Conservation (phyloP, 768 basidiomycete species). For the Botryobasidium botryosum region DNA sequence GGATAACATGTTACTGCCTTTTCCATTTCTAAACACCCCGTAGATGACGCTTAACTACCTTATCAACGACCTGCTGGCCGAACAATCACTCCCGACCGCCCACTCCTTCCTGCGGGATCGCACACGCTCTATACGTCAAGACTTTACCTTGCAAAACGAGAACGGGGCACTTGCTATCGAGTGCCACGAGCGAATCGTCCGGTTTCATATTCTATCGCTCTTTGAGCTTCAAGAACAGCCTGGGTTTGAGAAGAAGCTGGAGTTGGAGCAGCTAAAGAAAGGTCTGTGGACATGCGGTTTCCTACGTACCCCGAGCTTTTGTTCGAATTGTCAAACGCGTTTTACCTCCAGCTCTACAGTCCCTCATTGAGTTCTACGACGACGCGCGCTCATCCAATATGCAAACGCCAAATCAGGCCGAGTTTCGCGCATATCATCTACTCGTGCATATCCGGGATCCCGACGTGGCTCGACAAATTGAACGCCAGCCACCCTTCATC, state of each 20-base stretch:
- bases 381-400: constrained; percentile 51
- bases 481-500: constrained; percentile 40
- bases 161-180: constrained; percentile 64
- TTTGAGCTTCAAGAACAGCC: constrained; percentile 27
- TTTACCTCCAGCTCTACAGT: constrained; percentile 55
- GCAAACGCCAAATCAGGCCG: constrained; percentile 64
- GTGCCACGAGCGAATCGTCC: constrained; percentile 83
- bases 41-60: constrained; percentile 86
- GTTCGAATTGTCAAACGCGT: no score
- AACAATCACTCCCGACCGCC: constrained; percentile 49
- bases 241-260: constrained; percentile 25
- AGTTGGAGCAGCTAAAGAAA: constrained; percentile 83
- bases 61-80: constrained; percentile 61
- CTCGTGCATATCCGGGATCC: constrained; percentile 83
- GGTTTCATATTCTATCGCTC: constrained; percentile 79
- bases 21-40: constrained; percentile 1
- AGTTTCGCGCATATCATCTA: constrained; percentile 92
- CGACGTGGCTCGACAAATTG: constrained; percentile 47
- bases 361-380: constrained; percentile 83
- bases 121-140: constrained; percentile 74
- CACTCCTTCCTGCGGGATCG: constrained; percentile 85
- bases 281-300: constrained; percentile 33
- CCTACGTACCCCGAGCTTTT: no score
- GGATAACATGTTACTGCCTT: constrained; percentile 8
- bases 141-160: constrained; percentile 86